Percentiles rank a stretch among this genome's conserved stretches.
Conservation (phyloP, 805 yeast genomes). For the Grigorovia transvaalensis region DNA sequence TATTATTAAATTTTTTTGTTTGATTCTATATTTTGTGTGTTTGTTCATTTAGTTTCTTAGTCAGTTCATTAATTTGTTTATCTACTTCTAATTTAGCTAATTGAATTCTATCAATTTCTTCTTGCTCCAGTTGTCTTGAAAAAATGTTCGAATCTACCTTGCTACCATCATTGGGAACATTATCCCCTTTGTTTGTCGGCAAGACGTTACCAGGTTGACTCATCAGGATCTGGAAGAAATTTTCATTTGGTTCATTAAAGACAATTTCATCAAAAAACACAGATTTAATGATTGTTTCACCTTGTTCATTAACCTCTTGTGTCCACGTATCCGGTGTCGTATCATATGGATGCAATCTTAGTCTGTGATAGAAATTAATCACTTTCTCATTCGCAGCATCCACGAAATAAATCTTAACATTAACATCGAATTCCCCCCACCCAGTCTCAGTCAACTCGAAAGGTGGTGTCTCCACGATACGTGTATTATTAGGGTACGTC, state of each 20-base stretch:
- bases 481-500: slow-evolving; percentile 77
- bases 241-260: slow-evolving; percentile 91
- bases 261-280: slow-evolving; percentile 80
- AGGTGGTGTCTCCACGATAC: slow-evolving; percentile 84
- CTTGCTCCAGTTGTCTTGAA: slow-evolving; percentile 47
- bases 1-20: too few species aligned
- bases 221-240: slow-evolving; percentile 69
- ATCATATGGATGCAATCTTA: slow-evolving; percentile 81
- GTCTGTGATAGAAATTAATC: slow-evolving; percentile 74
- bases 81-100: slow-evolving; percentile 37
- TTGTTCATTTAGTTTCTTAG: slow-evolving; percentile 30
- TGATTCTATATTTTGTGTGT: slow-evolving; percentile 23
- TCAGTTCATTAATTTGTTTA: slow-evolving; percentile 27
- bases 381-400: slow-evolving; percentile 85
- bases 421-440: slow-evolving; percentile 98
- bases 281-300: slow-evolving; percentile 38
- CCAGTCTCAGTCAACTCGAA: slow-evolving; percentile 95
- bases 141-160: slow-evolving; percentile 32
- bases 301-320: slow-evolving; percentile 4
- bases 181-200: slow-evolving; percentile 25
- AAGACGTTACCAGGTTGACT: slow-evolving; percentile 49
- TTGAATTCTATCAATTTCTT: slow-evolving; percentile 50
- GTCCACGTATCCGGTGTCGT: slow-evolving; percentile 14
- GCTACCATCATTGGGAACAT: neutral
- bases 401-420: slow-evolving; percentile 75